Evolutionary conservation across 352 stramenopile genomes (phyloP).

Genomic region (Globisporangium spinosum): DNA sequence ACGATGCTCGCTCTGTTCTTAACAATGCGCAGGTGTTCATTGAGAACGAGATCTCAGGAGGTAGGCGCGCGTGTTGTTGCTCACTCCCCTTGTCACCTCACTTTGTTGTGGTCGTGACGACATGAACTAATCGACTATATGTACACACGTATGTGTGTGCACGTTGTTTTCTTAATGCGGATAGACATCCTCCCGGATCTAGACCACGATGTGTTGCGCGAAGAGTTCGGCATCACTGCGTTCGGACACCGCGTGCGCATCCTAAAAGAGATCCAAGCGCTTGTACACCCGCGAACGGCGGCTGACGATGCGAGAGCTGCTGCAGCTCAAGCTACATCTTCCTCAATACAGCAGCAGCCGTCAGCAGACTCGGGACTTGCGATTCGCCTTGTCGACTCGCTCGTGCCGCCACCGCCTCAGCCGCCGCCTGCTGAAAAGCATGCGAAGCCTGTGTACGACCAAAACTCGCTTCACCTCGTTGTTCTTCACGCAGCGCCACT

Average conservation of each 20-base stretch:
- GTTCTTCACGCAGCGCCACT: constrained; percentile 80
- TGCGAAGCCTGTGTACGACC: constrained; percentile 13
- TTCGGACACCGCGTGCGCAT: constrained; percentile 64
- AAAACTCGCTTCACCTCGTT: constrained; percentile 68
- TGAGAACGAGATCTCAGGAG: constrained; percentile 51
- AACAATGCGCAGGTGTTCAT: constrained; percentile 33
- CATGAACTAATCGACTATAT: neutral
- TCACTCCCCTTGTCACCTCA: neutral
- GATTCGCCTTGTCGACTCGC: constrained; percentile 1
- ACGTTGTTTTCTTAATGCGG: neutral
- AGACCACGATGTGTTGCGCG: constrained; percentile 56
- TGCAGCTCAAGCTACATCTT: neutral
- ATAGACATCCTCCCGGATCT: constrained; percentile 57
- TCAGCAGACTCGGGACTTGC: neutral
- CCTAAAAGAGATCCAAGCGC: constrained; percentile 47
- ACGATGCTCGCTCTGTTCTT: neutral
- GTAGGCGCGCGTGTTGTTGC: constrained; percentile 15
- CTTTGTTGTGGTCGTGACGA: neutral
- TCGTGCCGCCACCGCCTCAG: constrained; percentile 5
- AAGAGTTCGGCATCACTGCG: constrained; percentile 56
- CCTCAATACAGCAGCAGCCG: neutral
- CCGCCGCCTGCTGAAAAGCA: constrained; percentile 8
- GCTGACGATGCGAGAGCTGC: neutral
- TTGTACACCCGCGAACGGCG: constrained; percentile 19
- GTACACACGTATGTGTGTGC: neutral